Conservation (phyloP, 805 yeast species). For the Cyberlindnera galapagoensis region DNA sequence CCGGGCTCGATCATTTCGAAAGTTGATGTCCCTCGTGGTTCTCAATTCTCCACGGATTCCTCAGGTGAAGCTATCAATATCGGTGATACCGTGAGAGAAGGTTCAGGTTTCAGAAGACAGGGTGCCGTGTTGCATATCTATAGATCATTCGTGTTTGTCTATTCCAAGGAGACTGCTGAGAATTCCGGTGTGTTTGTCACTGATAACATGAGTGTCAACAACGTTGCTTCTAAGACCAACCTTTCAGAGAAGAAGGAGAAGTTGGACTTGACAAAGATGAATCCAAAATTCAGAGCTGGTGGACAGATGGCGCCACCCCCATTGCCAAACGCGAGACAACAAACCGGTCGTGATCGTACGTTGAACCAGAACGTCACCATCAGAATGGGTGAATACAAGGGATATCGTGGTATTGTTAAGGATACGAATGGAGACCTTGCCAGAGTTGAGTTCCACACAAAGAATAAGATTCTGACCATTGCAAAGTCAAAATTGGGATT, state of each 20-base stretch:
- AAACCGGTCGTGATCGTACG: constrained; percentile 75
- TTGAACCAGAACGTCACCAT: constrained; percentile 81
- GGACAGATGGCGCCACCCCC: constrained; percentile 54
- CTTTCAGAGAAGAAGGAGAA: constrained; percentile 34
- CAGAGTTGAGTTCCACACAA: constrained; percentile 89
- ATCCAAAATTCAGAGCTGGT: constrained; percentile 58
- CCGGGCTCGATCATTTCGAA: constrained; percentile 83
- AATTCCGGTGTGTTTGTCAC: constrained; percentile 90
- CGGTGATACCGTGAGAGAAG: constrained; percentile 91
- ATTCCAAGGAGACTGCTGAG: constrained; percentile 72
- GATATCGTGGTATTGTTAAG: constrained; percentile 85
- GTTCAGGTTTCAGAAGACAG: constrained; percentile 75
- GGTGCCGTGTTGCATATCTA: constrained; percentile 86
- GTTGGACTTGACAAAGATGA: constrained; percentile 77
- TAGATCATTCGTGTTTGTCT: constrained; percentile 71
- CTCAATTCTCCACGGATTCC: constrained; percentile 80
- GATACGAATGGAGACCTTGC: constrained; percentile 92
- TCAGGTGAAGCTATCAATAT: constrained; percentile 78
- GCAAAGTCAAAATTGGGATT: constrained; percentile 75
- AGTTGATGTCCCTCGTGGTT: constrained; percentile 54
- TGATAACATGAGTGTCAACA: constrained; percentile 66
- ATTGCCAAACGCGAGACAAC: constrained; percentile 35
- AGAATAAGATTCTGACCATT: constrained; percentile 80
- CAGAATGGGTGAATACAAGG: constrained; percentile 88
- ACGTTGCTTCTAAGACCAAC: constrained; percentile 80